Conservation (phyloP, 768 basidiomycete species). For the Tricholoma furcatifolium region DNA sequence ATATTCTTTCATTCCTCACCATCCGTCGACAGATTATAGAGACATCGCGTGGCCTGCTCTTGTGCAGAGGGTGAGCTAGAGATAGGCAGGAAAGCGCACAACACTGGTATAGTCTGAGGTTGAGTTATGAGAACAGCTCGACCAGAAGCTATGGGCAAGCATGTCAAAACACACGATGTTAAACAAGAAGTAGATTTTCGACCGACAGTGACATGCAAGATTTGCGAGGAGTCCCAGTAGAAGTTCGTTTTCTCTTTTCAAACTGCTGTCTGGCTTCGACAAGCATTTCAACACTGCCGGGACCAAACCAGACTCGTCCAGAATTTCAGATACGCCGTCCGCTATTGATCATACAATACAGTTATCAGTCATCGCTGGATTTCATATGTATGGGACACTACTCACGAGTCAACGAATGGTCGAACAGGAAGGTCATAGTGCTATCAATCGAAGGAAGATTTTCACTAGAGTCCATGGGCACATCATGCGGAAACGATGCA, state of each 20-base stretch:
- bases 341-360: neutral
- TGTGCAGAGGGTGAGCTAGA: constrained; percentile 4
- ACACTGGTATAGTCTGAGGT: constrained; percentile 5
- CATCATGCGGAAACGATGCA: constrained; percentile 3
- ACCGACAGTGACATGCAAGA: constrained; percentile 16
- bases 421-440: constrained; percentile 13
- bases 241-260: constrained; percentile 14
- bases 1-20: neutral
- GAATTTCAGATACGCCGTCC: constrained; percentile 14
- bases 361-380: neutral
- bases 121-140: constrained; percentile 3
- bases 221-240: constrained; percentile 16
- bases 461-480: constrained; percentile 1
- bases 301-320: constrained; percentile 9
- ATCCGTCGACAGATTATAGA: constrained; percentile 19
- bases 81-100: constrained; percentile 1
- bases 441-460: constrained; percentile 2
- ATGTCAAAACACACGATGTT: neutral
- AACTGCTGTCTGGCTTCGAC: neutral
- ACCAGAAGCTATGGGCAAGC: constrained; percentile 6
- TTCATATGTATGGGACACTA: neutral
- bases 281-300: constrained; percentile 7
- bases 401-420: constrained; percentile 14
- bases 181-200: neutral
- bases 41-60: constrained; percentile 15